phyloP scores from a whole-genome alignment of 2,329 filamentous ascomycete species.

The Colletotrichum caudatum region DNA sequence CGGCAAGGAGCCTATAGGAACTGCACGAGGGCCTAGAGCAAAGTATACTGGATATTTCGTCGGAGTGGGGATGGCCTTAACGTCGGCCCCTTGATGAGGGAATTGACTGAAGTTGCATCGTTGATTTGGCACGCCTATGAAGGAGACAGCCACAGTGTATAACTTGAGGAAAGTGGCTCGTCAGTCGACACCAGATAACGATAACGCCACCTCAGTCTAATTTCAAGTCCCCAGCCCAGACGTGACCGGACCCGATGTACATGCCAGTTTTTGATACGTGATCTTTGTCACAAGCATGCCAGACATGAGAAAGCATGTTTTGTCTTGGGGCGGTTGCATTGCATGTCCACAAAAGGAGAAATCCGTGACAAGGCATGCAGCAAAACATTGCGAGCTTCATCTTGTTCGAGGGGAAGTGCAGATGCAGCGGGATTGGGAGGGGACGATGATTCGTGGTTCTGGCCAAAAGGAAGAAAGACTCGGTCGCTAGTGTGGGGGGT shows the following conservation, averaged over 20 bases:
- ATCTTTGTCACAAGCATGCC: conserved; percentile 14
- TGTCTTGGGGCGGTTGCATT: conserved; percentile 31
- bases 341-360: conserved; percentile 14
- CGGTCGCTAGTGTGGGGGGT: conserved; percentile 35
- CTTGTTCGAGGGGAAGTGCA: conserved; percentile 32
- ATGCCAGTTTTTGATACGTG: conserved; percentile 16
- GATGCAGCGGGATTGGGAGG: conserved; percentile 23
- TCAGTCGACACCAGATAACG: background rate
- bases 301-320: conserved; percentile 16
- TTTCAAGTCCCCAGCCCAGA: too few species aligned
- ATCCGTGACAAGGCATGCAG: conserved; percentile 12
- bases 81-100: conserved; percentile 17
- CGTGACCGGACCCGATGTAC: conserved; percentile 22
- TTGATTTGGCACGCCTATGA: conserved; percentile 12
- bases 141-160: conserved; percentile 5
- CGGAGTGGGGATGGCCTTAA: conserved; percentile 28
- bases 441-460: conserved; percentile 32
- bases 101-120: conserved; percentile 14
- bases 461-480: conserved; percentile 33
- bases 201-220: background rate
- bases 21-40: conserved; percentile 9
- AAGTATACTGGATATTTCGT: conserved; percentile 30
- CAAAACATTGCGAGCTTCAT: conserved; percentile 25
- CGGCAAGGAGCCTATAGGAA: conserved; percentile 23
- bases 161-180: conserved; percentile 8